A percentile compares a stretch with the other conserved stretches of the same genome.
phyloP scores from a whole-genome alignment of 2,329 filamentous ascomycete species.

The Microascus cirrosus region DNA sequence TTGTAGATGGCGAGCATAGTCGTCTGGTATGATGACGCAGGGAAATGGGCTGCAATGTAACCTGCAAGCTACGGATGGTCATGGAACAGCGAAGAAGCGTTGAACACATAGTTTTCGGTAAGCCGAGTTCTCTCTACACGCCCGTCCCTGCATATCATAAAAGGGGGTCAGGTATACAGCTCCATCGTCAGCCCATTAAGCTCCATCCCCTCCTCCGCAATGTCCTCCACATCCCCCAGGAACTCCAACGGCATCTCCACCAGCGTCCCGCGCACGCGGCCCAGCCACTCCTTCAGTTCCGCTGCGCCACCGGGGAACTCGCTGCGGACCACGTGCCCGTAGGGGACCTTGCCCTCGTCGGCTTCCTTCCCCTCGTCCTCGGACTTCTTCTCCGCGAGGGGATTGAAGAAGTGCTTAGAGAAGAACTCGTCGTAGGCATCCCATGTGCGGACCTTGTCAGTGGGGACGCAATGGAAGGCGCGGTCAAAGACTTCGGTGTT shows the following conservation, averaged over 20 bases:
- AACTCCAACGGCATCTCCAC: slow-evolving; percentile 91
- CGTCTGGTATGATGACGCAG: neutral
- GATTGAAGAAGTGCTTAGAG: slow-evolving; percentile 51
- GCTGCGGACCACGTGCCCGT: slow-evolving; percentile 77
- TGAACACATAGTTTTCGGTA: no score
- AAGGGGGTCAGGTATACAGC: slow-evolving; percentile 50
- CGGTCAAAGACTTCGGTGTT: slow-evolving; percentile 76
- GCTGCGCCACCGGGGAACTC: slow-evolving; percentile 63
- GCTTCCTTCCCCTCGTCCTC: slow-evolving; percentile 20
- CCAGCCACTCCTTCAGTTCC: slow-evolving; percentile 62
- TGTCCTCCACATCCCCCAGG: slow-evolving; percentile 68
- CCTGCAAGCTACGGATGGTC: no score
- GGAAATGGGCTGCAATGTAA: neutral
- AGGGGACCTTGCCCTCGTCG: slow-evolving; percentile 53
- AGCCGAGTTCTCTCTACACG: neutral
- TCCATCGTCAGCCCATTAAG: slow-evolving; percentile 63
- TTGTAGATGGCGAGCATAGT: no score
- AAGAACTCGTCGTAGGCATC: slow-evolving; percentile 65
- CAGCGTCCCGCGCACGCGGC: slow-evolving; percentile 55
- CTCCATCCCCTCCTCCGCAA: slow-evolving; percentile 70
- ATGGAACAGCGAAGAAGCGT: no score
- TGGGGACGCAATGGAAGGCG: slow-evolving; percentile 71
- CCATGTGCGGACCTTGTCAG: slow-evolving; percentile 59
- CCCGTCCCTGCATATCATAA: neutral
- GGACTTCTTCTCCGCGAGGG: slow-evolving; percentile 24